These are phyloP conservation scores for Pseudozyma hubeiensis DNA, from an alignment of 1,284 basidiomycete genomes.

Conservation along the genomic window DNA sequence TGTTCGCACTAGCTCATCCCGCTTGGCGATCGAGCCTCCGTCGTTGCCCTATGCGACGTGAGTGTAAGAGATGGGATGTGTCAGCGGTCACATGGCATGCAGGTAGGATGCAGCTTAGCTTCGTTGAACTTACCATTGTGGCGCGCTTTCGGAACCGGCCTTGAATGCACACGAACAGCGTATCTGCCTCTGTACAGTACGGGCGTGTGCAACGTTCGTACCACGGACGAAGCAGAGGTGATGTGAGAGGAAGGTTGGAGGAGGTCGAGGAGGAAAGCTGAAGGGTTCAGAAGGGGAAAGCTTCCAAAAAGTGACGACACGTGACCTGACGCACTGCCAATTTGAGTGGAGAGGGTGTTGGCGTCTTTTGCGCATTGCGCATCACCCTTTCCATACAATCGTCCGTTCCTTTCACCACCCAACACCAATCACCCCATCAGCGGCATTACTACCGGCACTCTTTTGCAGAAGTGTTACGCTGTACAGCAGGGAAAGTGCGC, in stretches of 20 bases:
- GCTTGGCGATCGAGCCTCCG: constrained; percentile 64
- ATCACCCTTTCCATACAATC: neutral
- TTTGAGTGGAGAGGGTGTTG: constrained; percentile 22
- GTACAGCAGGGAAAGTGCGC: neutral
- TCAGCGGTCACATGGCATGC: constrained; percentile 3
- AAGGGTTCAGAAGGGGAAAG: constrained; percentile 14
- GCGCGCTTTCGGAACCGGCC: neutral
- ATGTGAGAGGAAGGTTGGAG: neutral
- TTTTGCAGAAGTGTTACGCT: neutral
- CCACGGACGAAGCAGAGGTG: too few relatives aligned
- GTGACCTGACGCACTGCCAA: constrained; percentile 21
- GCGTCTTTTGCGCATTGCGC: neutral
- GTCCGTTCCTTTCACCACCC: constrained; percentile 15
- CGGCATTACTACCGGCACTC: neutral
- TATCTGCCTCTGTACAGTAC: too few relatives aligned
- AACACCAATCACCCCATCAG: neutral
- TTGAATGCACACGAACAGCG: too few relatives aligned
- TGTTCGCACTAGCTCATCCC: constrained; percentile 63
- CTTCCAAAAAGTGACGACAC: constrained; percentile 25
- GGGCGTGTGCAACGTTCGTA: too few relatives aligned
- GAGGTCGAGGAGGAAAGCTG: neutral
- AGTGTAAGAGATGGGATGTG: neutral
- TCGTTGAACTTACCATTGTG: constrained; percentile 7
- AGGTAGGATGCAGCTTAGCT: neutral
- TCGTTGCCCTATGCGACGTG: constrained; percentile 57